Evolutionary conservation across 148 eudicot species (phyloP).

Genomic region (Fagopyrum esculentum): DNA sequence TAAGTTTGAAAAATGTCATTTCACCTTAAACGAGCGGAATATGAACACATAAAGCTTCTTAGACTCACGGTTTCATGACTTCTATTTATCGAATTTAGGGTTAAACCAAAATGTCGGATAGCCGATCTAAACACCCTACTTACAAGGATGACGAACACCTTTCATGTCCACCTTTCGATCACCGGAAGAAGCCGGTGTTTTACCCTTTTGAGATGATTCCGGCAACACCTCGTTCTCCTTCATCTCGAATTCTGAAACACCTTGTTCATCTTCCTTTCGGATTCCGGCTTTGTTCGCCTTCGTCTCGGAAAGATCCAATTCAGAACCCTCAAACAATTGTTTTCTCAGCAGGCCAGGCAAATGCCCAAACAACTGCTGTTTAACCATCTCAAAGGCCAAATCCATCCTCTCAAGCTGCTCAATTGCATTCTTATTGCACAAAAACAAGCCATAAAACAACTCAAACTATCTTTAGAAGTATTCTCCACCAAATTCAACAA

Average conservation of each 20-base stretch:
- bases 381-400: constrained; percentile 63
- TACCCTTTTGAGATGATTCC: not conserved
- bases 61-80: too few species aligned
- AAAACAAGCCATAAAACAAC: constrained; percentile 73
- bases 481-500: constrained; percentile 78
- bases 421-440: constrained; percentile 77
- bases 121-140: not conserved
- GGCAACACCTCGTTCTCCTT: constrained; percentile 9
- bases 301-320: not conserved
- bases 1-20: too few species aligned
- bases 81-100: too few species aligned
- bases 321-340: constrained; percentile 37
- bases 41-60: too few species aligned
- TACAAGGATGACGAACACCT: not conserved
- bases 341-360: constrained; percentile 53
- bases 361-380: constrained; percentile 61
- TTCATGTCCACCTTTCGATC: not conserved
- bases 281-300: too few species aligned
- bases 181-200: not conserved
- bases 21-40: too few species aligned
- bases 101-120: too few species aligned
- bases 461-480: constrained; percentile 69
- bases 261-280: too few species aligned
- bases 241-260: not conserved
- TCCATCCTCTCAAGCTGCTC: constrained; percentile 63